phyloP scores from a whole-genome alignment of 352 stramenopile species.

The Phytophthora europaea region DNA sequence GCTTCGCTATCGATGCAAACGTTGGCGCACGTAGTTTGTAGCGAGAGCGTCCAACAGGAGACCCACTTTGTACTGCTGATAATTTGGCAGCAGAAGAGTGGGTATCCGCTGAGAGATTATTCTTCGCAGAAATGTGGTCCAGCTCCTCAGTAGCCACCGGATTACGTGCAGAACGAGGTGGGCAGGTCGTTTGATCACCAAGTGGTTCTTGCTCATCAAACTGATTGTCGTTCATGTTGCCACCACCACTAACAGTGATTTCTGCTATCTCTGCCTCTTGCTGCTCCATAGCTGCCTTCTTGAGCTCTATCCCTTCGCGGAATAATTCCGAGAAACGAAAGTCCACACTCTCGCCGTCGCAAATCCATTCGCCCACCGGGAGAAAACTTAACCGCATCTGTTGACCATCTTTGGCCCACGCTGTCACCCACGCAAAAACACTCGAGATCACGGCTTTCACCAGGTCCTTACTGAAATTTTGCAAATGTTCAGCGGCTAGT shows the following conservation, averaged over 20 bases:
- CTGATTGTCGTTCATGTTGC: constrained; percentile 11
- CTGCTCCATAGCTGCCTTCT: neutral
- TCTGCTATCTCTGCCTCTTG: neutral
- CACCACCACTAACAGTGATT: too few species aligned
- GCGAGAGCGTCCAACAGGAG: constrained; percentile 4
- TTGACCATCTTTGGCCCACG: constrained; percentile 54
- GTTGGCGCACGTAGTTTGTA: constrained; percentile 29
- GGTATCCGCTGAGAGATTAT: neutral
- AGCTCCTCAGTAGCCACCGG: neutral
- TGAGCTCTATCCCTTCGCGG: constrained; percentile 31
- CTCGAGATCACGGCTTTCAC: constrained; percentile 50
- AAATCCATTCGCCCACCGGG: constrained; percentile 70
- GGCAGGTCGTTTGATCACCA: neutral
- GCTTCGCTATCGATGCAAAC: constrained; percentile 30
- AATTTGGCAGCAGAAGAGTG: constrained; percentile 11
- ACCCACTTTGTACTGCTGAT: constrained; percentile 4
- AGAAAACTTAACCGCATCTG: constrained; percentile 47
- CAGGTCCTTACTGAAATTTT: constrained; percentile 55
- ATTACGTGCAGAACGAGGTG: neutral
- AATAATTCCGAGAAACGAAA: constrained; percentile 59
- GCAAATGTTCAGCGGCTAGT: constrained; percentile 44
- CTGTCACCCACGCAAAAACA: constrained; percentile 50
- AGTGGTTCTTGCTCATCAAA: constrained; percentile 3
- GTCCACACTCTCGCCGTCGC: constrained; percentile 34
- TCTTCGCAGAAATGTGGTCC: neutral